These are phyloP conservation scores for Afroboletus lepidellus DNA, from an alignment of 1,284 basidiomycete genomes.

Conservation along the genomic window DNA sequence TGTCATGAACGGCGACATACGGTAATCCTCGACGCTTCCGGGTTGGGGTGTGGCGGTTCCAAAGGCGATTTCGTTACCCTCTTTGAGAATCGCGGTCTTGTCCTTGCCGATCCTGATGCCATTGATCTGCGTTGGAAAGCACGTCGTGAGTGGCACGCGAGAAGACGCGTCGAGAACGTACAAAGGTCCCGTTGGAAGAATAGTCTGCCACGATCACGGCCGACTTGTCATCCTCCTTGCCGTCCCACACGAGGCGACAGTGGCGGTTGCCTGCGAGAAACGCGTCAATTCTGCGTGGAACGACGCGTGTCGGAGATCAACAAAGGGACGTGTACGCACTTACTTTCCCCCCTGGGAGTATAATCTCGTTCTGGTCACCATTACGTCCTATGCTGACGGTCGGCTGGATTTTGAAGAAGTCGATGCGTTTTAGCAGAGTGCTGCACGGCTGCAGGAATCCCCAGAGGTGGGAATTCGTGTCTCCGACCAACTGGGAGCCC, in stretches of 20 bases:
- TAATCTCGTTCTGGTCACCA: conserved; percentile 47
- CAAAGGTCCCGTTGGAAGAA: conserved; percentile 86
- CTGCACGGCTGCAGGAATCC: conserved; percentile 66
- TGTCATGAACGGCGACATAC: conserved; percentile 36
- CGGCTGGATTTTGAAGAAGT: conserved; percentile 53
- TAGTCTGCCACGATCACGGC: conserved; percentile 67
- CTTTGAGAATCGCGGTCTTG: conserved; percentile 57
- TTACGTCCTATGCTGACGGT: conserved; percentile 56
- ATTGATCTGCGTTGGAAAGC: conserved; percentile 56
- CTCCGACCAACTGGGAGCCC: conserved; percentile 25
- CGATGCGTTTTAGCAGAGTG: conserved; percentile 47
- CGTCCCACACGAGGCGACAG: conserved; percentile 66
- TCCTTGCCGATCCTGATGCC: conserved; percentile 60
- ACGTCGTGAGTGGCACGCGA: conserved; percentile 8
- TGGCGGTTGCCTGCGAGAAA: conserved; percentile 59
- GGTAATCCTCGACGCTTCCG: conserved; percentile 32
- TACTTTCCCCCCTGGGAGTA: conserved; percentile 65
- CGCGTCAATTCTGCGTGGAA: conserved; percentile 21
- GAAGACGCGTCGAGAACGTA: conserved; percentile 41
- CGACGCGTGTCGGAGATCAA: conserved; percentile 10
- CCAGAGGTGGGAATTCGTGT: conserved; percentile 55
- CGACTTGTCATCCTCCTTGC: conserved; percentile 47
- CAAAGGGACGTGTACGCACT: conserved; percentile 52
- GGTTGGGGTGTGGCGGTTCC: conserved; percentile 53
- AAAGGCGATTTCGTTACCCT: conserved; percentile 83